phyloP scores from a whole-genome alignment of 805 yeast species.

The Spencermartinsiella europaea region DNA sequence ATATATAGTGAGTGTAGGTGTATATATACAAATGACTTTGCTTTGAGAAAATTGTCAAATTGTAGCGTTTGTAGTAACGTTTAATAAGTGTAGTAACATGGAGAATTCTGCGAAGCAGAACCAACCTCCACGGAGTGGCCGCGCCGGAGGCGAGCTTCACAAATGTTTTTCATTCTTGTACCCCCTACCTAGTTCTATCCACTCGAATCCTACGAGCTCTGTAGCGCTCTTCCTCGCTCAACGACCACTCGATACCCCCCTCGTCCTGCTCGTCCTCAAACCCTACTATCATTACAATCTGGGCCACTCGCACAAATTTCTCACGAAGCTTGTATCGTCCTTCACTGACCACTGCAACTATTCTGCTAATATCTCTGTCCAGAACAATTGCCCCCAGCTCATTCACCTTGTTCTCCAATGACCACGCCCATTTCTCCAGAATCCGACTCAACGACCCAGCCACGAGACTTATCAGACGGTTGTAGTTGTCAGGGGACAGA shows the following conservation, averaged over 20 bases:
- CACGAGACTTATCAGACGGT: constrained; percentile 42
- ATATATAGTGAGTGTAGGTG: too few relatives aligned
- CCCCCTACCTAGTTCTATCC: not conserved
- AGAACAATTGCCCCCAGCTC: constrained; percentile 78
- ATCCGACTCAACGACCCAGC: constrained; percentile 51
- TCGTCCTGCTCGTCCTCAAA: constrained; percentile 66
- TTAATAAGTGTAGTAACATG: too few relatives aligned
- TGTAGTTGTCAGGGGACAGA: constrained; percentile 50
- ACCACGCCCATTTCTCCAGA: constrained; percentile 65
- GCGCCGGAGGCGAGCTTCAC: too few relatives aligned
- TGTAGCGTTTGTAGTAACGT: too few relatives aligned
- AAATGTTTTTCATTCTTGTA: too few relatives aligned
- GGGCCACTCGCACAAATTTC: constrained; percentile 74
- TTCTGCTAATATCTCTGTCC: constrained; percentile 72
- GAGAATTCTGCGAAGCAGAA: too few relatives aligned
- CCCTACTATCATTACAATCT: constrained; percentile 74
- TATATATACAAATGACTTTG: too few relatives aligned
- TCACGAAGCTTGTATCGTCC: constrained; percentile 72
- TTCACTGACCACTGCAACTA: constrained; percentile 62
- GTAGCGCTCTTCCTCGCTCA: constrained; percentile 67
- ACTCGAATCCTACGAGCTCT: constrained; percentile 22
- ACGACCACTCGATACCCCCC: constrained; percentile 57
- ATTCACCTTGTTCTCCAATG: constrained; percentile 61
- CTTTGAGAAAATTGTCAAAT: too few relatives aligned
- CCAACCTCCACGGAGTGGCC: too few relatives aligned